A percentile compares a stretch with the other conserved stretches of the same genome.
phyloP scores from a whole-genome alignment of 768 basidiomycete genomes.

The Lactarius vividus region DNA sequence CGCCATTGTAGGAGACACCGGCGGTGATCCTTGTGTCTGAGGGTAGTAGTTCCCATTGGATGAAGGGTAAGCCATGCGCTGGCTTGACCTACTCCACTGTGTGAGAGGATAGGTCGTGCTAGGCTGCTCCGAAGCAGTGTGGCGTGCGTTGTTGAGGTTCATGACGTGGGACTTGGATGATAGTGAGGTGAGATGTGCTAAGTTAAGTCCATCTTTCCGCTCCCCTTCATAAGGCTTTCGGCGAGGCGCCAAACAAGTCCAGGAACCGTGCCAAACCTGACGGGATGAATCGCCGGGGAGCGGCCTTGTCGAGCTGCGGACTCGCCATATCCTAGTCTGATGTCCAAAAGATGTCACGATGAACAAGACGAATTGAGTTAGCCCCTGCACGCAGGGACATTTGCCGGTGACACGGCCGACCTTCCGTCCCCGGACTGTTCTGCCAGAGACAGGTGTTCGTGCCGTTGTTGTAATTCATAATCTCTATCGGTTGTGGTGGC shows the following conservation, averaged over 20 bases:
- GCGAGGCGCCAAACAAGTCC: constrained; percentile 26
- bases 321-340: constrained; percentile 19
- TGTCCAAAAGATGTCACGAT: constrained; percentile 22
- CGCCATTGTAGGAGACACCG: constrained; percentile 13
- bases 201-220: constrained; percentile 12
- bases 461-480: constrained; percentile 22
- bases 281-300: constrained; percentile 21
- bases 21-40: constrained; percentile 20
- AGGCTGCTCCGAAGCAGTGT: constrained; percentile 23
- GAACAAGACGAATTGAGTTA: constrained; percentile 28
- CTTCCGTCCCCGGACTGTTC: constrained; percentile 10
- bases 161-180: constrained; percentile 19
- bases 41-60: constrained; percentile 22
- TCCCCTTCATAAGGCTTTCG: constrained; percentile 28
- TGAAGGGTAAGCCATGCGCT: constrained; percentile 19
- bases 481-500: constrained; percentile 21
- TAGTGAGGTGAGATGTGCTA: constrained; percentile 20
- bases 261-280: constrained; percentile 26
- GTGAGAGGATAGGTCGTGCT: constrained; percentile 13
- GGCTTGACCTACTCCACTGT: constrained; percentile 27
- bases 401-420: constrained; percentile 24
- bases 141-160: constrained; percentile 28
- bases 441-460: constrained; percentile 12
- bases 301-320: constrained; percentile 26
- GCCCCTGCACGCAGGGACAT: constrained; percentile 20